phyloP scores from a whole-genome alignment of 2,329 filamentous ascomycete species.

The Talaromyces sp. region DNA sequence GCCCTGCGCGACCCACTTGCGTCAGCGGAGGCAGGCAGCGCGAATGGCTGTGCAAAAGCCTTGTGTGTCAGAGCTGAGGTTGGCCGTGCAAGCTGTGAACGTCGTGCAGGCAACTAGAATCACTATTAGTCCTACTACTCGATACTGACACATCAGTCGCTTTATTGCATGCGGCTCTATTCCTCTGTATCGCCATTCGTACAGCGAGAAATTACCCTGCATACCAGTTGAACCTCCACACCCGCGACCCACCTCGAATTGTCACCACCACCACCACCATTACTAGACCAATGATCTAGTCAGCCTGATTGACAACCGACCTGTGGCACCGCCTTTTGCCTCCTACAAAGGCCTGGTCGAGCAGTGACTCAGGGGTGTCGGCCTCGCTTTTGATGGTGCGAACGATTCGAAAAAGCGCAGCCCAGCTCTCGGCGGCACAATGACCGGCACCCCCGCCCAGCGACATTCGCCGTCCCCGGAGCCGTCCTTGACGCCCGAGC shows the following conservation, averaged over 20 bases:
- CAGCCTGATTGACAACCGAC: neutral
- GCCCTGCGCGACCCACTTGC: slow-evolving; percentile 1
- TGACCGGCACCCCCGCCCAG: slow-evolving; percentile 8
- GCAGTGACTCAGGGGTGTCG: neutral
- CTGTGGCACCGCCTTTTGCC: neutral
- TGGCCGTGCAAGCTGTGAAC: neutral
- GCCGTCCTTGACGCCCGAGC: slow-evolving; percentile 3
- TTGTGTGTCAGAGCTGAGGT: neutral
- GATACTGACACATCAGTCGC: neutral
- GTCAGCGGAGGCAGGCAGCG: neutral
- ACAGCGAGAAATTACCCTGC: no score
- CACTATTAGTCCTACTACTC: neutral
- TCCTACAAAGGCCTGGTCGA: neutral
- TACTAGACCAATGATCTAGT: neutral
- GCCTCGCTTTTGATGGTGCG: neutral
- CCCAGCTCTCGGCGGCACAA: slow-evolving; percentile 5
- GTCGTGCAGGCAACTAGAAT: neutral
- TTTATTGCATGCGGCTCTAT: neutral
- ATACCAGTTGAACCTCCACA: neutral
- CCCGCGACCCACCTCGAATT: neutral
- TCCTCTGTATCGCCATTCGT: neutral
- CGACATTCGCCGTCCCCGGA: slow-evolving; percentile 7
- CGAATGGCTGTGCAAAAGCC: neutral
- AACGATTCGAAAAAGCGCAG: neutral
- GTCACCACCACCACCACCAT: neutral